Evolutionary conservation across 176 grass and related monocot species (phyloP), one percentile per base, ranked within the genome.

Genomic region (Zea luxurians): DNA sequence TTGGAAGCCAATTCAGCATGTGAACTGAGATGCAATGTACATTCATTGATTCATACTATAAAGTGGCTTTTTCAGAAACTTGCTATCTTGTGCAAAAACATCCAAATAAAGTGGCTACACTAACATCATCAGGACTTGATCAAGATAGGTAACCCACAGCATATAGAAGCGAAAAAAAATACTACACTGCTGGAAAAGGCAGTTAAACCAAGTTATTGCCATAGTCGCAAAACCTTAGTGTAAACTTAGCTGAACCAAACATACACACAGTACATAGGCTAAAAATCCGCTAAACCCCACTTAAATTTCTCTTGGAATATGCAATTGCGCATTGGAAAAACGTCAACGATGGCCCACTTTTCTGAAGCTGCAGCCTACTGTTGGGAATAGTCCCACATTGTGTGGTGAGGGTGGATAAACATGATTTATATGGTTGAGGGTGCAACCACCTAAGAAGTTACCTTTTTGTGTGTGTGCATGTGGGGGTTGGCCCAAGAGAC

Each of bases 1-100:
- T 84, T 98, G 2, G 5, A 71, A 83, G 41, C 3, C 5, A 65
- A 87, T 59, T 90, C 21, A 84, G 84, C 48, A 62, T 2, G 10
- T 57, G 12, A 72, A 48, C 66, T 5, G n/a, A 79, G 18, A 70
- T 81, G 36, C 4, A 37, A 69, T 64, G 46, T 48, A 27, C 27
- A 27, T 4, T 1, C 2, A 48, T 74, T 27, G 42, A 47, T 27
- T 45, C 65, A 6, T 45, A 27, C 27, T 27, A 27, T 27, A 27
- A 27, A 27, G 27, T 27, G 27, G 27, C 27, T 27, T 0, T 44
- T 65, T 73, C 34, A 74, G 2, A 8, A 12, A 5, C 0, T 4
- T 13, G 34, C 8, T 1, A 8, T 10, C 9, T 18, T 8, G 42
- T 61, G 68, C 5, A 37, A 4, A 87, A 67, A 66, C 41, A 72